Evolutionary conservation across 202 grass and related monocot genomes (phyloP), one percentile per base, ranked within the genome.

Genomic region (Cymbopogon flexuosus): DNA sequence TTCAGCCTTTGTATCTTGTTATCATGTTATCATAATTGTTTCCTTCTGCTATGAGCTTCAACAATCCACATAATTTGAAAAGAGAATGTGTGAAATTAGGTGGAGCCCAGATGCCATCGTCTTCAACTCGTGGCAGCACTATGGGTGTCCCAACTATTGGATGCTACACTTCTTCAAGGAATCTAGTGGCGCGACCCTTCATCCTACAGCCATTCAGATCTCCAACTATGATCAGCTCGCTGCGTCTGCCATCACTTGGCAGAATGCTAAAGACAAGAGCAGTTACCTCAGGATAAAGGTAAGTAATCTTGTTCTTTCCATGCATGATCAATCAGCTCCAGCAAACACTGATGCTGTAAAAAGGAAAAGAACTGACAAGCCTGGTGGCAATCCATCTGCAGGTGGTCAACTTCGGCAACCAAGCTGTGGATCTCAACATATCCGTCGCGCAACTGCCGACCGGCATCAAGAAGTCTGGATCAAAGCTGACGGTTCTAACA

Each of bases 81-180:
- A 78, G 57, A 70, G 62, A 43, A 14, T 10, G 2, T 59, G 30
- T 73, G 57, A 45, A 52, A 78, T 51, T n/a, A 97, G 89, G 58
- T 97, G 91, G 90, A 94, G 30, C 68, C 94, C 91, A 65, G 94
- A 92, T 78, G 88, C 94, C 37, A 94, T 97, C 16, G 90, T 97
- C 19, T 97, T 94, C 70, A 90, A 97, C 72, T 94, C 92, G 9
- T 88, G 91, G 88, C 91, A 92, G 73, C 68, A 77, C 56, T 97
- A 94, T 27, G 94, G 94, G 79, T 90, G 91, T 41, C 94, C 94
- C 41, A 97, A 89, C 81, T 97, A 97, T 33, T 97, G 94, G 94
- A 94, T 97, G 89, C 84, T 94, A 45, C 94, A 94, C 34, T 97
- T 92, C 74, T 97, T 97, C 70, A 97, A 88, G 83, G 87, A 97